Evolutionary conservation across 768 basidiomycete species (phyloP).

Genomic region (Auricularia auricula-judae): DNA sequence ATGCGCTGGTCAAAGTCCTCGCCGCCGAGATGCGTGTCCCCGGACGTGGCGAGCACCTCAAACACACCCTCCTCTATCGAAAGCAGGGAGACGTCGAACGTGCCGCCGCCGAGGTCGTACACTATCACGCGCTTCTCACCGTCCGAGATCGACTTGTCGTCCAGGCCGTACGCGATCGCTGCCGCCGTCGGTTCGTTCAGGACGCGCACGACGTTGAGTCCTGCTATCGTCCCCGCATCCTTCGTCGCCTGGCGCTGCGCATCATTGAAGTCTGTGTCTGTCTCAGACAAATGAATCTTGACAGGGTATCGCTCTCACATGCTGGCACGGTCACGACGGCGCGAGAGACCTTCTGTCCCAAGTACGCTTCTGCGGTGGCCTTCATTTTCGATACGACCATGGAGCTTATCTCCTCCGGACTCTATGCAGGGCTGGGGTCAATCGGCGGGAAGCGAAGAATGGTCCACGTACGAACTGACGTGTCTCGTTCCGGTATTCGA

Average conservation of each 20-base stretch:
- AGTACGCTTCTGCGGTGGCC: constrained; percentile 36
- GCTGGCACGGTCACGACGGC: constrained; percentile 37
- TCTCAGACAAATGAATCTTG: too few species aligned
- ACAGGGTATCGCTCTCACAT: constrained; percentile 11
- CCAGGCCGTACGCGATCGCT: constrained; percentile 37
- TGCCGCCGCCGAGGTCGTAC: constrained; percentile 32
- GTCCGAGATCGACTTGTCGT: constrained; percentile 26
- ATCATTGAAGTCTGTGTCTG: constrained; percentile 29
- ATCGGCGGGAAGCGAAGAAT: not conserved
- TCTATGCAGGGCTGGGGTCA: constrained; percentile 5
- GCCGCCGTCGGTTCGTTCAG: constrained; percentile 42
- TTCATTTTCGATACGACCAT: constrained; percentile 38
- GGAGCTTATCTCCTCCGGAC: constrained; percentile 33
- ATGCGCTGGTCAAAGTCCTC: constrained; percentile 35
- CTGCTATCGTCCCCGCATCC: constrained; percentile 36
- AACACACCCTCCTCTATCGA: constrained; percentile 31
- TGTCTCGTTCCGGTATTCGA: constrained; percentile 29
- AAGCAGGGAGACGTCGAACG: constrained; percentile 30
- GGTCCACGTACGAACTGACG: constrained; percentile 28
- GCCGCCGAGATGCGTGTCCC: constrained; percentile 33
- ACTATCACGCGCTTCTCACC: constrained; percentile 30
- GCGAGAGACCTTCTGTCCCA: constrained; percentile 32
- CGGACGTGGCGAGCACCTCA: constrained; percentile 27
- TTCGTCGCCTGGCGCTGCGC: constrained; percentile 37
- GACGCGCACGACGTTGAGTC: constrained; percentile 35